Base-by-base conservation (phyloP, 208 protist species). In the Leptomonas pyrrhocoris region DNA sequence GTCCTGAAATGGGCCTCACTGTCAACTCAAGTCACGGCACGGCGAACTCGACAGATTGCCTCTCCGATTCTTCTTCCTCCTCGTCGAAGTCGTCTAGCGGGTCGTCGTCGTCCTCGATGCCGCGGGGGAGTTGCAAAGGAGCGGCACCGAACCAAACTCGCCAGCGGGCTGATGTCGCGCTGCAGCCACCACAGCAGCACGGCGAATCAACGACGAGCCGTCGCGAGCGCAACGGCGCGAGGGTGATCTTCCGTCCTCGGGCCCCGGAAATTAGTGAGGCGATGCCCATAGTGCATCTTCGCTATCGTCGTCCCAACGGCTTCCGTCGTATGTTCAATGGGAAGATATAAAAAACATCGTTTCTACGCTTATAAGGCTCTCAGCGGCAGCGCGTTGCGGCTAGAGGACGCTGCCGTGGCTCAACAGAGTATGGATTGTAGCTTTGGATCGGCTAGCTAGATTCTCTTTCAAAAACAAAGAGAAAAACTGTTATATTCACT, bases 261-360 rank as follows among this genome's bases (percentile, higher is more conserved):
- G 11, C 38, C 0, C n/a, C 40, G 56, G 6, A 19, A 9, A 13
- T 6, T 2, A 15, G 8, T 3, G 56, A 49, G 8, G 28, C 13
- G 34, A n/a, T 25, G 12, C 21, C 56, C 8, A 38, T n/a, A 1
- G 15, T 2, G 3, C 18, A 21, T 18, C 56, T 30, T 6, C 56
- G 56, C 13, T 49, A 49, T n/a, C 56, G 38, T 12, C 56, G 40
- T 38, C 36, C 38, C 56, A 61, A 45, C 56, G 38, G 56, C 23
- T 49, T 61, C 12, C 56, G 34, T 34, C 56, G 38, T 16, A 46
- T 49, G 21, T 61, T 61, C 23, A 61, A 61, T n/a, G 56, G 56
- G 34, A 2, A 49, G 4, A 11, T 61, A 1, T 61, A 18, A 61
- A n/a, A 42, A 42, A 13, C 9, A 42, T 15, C 9, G 38, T n/a